Evolutionary conservation across 495 filamentous ascomycete genomes (phyloP), one percentile per base, ranked within the genome.

Genomic region (Trichoderma parareesei): DNA sequence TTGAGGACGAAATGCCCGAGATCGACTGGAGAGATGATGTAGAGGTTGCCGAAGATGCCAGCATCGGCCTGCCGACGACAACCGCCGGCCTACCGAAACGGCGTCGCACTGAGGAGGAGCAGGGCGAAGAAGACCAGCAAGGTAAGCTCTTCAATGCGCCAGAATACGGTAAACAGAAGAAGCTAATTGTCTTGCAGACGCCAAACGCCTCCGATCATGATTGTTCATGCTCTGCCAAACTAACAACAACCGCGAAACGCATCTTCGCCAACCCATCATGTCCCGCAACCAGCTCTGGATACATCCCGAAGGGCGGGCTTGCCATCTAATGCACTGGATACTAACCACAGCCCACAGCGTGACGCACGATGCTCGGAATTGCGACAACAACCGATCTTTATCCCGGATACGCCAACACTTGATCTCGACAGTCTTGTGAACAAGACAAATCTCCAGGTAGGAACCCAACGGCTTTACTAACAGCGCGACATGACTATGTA

Each of bases 141-240:
- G 79, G 79, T 81, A 79, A 68, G 76, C 57, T 37, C 2, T 5
- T 62, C 16, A 4, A 18, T 0, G 42, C 35, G n/a, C n/a, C 4
- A 48, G 46, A 3, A 43, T 38, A 44, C 10, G 27, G 33, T 33
- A 49, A 11, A 35, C 14, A 37, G 16, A n/a, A n/a, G n/a, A 20
- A 33, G 43, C 49, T 49, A 81, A 68, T 53, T 61, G 5, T 40
- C 14, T 42, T 7, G 33, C 67, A 82, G 79, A 77, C 66, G 62
- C 75, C 78, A 82, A 82, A 78, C 79, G 79, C 74, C 79, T 74
- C 76, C 79, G 79, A 65, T 76, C 77, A 68, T 80, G 69, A 80
- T 67, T 53, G 10, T 60, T 14, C 63, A 55, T 62, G 35, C 42
- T 60, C 27, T 27, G 9, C 33, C 53, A 57, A 16, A 57, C 53